Evolutionary conservation across 179 eudicot genomes (phyloP).

Genomic region (Patellifolia procumbens): DNA sequence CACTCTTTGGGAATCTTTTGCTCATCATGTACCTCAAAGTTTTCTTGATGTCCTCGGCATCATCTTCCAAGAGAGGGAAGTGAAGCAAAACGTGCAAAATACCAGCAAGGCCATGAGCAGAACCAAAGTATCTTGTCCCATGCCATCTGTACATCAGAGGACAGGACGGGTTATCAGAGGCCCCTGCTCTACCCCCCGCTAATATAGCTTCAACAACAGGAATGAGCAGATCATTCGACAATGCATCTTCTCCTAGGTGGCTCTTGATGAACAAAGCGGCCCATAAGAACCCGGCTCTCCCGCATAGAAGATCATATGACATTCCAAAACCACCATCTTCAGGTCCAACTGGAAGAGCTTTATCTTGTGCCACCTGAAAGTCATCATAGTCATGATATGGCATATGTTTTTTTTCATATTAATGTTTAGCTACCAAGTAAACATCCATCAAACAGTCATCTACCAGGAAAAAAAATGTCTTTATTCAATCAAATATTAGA

Average conservation of each 20-base stretch:
- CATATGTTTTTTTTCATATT: neutral
- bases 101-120: conserved; percentile 85
- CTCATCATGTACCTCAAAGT: conserved; percentile 80
- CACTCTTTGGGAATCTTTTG: conserved; percentile 61
- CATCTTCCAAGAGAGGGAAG: conserved; percentile 50
- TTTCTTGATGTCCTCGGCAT: conserved; percentile 63
- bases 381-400: neutral
- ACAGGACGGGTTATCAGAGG: conserved; percentile 49
- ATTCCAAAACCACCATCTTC: conserved; percentile 87
- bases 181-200: conserved; percentile 83
- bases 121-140: conserved; percentile 85
- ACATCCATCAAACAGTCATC: neutral
- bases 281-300: conserved; percentile 83
- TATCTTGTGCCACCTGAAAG: conserved; percentile 62
- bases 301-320: conserved; percentile 80
- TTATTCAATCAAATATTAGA: neutral
- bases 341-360: conserved; percentile 81
- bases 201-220: conserved; percentile 69
- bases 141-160: conserved; percentile 87
- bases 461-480: neutral
- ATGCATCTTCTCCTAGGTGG: conserved; percentile 51
- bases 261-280: conserved; percentile 67
- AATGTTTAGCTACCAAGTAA: neutral
- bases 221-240: conserved; percentile 49
- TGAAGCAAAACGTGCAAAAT: conserved; percentile 76